phyloP scores from a whole-genome alignment of 148 eudicot genomes.

The Agrostemma githago region DNA sequence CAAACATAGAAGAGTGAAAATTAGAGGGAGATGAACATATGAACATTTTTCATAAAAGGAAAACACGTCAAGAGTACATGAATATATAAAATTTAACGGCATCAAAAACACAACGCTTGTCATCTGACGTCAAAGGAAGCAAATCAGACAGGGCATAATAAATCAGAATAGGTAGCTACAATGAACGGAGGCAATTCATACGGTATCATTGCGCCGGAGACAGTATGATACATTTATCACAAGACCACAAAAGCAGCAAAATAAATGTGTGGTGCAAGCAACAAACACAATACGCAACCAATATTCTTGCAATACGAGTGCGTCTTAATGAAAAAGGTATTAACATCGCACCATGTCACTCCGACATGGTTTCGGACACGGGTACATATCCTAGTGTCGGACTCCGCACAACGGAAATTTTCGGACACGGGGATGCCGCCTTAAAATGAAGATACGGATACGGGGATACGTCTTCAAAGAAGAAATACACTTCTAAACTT shows the following conservation, averaged over 20 bases:
- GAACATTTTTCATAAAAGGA: background rate
- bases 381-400: too few species aligned
- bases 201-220: background rate
- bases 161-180: background rate
- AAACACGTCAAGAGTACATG: constrained; percentile 1
- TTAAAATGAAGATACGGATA: too few species aligned
- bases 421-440: too few species aligned
- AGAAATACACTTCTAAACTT: too few species aligned
- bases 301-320: background rate
- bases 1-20: constrained; percentile 7
- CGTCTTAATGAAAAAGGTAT: background rate
- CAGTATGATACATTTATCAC: background rate
- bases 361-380: too few species aligned
- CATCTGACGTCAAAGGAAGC: constrained; percentile 1
- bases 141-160: background rate
- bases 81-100: background rate
- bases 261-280: background rate
- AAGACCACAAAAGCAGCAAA: constrained; percentile 1
- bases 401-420: too few species aligned
- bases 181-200: background rate
- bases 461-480: too few species aligned
- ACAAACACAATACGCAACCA: background rate
- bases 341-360: background rate
- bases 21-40: background rate
- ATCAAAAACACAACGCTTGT: constrained; percentile 6